These are phyloP conservation scores for Ascochyta clinopodiicola DNA, from an alignment of 2,329 filamentous ascomycete genomes.

Conservation along the genomic window DNA sequence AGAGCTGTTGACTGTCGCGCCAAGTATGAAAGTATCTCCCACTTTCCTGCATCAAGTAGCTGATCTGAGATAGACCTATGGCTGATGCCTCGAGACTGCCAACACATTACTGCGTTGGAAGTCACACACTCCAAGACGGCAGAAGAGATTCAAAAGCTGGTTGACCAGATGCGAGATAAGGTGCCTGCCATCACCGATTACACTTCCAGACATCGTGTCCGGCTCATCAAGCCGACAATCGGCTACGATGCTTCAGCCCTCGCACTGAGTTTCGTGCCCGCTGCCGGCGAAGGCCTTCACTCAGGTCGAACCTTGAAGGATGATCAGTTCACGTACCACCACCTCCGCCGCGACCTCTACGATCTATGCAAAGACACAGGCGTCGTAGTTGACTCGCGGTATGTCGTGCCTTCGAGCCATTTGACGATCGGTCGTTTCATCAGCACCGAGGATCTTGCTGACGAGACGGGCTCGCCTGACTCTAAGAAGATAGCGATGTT, in stretches of 20 bases:
- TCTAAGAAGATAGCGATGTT: slow-evolving; percentile 67
- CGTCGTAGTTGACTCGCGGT: slow-evolving; percentile 76
- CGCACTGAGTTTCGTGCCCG: slow-evolving; percentile 86
- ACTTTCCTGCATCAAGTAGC: not conserved
- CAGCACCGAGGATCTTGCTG: slow-evolving; percentile 63
- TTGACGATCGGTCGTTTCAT: slow-evolving; percentile 87
- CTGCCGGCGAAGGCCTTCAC: slow-evolving; percentile 63
- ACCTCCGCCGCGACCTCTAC: slow-evolving; percentile 82
- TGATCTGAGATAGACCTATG: slow-evolving; percentile 68
- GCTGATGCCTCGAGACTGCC: slow-evolving; percentile 79
- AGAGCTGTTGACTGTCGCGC: slow-evolving; percentile 67
- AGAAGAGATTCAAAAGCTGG: slow-evolving; percentile 69
- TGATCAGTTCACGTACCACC: slow-evolving; percentile 85
- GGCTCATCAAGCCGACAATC: slow-evolving; percentile 81
- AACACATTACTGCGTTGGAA: slow-evolving; percentile 88
- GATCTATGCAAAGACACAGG: slow-evolving; percentile 66
- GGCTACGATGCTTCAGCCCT: slow-evolving; percentile 86
- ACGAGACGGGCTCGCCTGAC: slow-evolving; percentile 52
- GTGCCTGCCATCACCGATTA: slow-evolving; percentile 70
- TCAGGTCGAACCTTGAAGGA: slow-evolving; percentile 51
- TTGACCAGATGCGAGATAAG: slow-evolving; percentile 62
- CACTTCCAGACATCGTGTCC: slow-evolving; percentile 70
- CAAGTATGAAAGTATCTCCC: slow-evolving; percentile 62
- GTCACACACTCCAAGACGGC: slow-evolving; percentile 79
- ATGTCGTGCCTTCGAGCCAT: slow-evolving; percentile 88